Conservation (phyloP, 116 monocot species). For the Iris pallida region DNA sequence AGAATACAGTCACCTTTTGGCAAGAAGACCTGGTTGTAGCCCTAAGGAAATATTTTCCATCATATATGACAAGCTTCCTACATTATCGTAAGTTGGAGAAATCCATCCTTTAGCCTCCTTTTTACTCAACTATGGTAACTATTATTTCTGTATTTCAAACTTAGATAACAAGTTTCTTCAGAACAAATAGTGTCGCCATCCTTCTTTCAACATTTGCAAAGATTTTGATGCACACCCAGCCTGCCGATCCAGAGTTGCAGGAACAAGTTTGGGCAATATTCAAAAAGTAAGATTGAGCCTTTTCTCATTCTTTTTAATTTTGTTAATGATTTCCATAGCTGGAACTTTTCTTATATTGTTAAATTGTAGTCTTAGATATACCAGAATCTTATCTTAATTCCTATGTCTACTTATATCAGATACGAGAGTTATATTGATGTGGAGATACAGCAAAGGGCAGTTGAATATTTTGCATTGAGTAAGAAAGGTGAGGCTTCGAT, state of each 20-base stretch:
- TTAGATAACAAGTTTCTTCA: slow-evolving; percentile 21
- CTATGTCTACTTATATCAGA: slow-evolving; percentile 30
- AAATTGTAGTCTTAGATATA: slow-evolving; percentile 2
- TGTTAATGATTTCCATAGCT: not conserved
- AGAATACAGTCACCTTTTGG: slow-evolving; percentile 95
- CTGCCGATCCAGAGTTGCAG: slow-evolving; percentile 82
- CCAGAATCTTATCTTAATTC: not conserved
- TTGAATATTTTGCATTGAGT: slow-evolving; percentile 94
- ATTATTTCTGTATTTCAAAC: not conserved
- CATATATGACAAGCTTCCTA: slow-evolving; percentile 92
- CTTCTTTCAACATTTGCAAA: slow-evolving; percentile 99
- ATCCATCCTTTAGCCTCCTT: slow-evolving; percentile 2
- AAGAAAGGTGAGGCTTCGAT: slow-evolving; percentile 77
- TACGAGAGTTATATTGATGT: slow-evolving; percentile 95
- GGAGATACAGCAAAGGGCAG: slow-evolving; percentile 98
- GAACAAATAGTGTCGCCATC: slow-evolving; percentile 83
- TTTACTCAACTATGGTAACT: not conserved
- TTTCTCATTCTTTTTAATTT: slow-evolving; percentile 10
- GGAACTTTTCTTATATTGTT: not conserved
- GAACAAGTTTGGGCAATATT: slow-evolving; percentile 91
- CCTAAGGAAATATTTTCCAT: slow-evolving; percentile 93
- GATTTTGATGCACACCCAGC: slow-evolving; percentile 94
- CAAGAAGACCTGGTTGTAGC: slow-evolving; percentile 86
- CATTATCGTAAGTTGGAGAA: slow-evolving; percentile 69
- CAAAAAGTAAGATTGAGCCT: slow-evolving; percentile 55